Evolutionary conservation across 2,329 filamentous ascomycete genomes (phyloP).

Genomic region (Cladosporium sphaerospermum): DNA sequence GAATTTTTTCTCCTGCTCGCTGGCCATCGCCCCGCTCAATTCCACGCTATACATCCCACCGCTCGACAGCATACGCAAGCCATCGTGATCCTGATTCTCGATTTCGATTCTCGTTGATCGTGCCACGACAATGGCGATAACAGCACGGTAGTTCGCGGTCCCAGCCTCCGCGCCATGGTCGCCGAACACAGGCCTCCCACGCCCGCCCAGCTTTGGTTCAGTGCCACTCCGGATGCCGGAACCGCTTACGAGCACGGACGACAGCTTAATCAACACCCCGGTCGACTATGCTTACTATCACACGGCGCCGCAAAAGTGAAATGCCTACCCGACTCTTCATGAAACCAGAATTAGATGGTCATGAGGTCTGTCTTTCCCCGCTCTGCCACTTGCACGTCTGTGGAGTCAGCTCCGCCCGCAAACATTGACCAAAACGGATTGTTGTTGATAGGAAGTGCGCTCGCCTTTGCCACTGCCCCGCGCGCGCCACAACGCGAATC

Average conservation of each 20-base stretch:
- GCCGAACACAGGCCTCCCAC: neutral
- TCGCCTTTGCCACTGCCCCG: neutral
- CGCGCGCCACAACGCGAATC: conserved; percentile 4
- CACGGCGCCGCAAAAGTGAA: too few relatives aligned
- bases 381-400: too few relatives aligned
- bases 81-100: conserved; percentile 1
- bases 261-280: neutral
- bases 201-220: neutral
- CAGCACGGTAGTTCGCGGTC: too few relatives aligned
- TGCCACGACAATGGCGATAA: neutral
- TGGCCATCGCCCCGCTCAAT: neutral
- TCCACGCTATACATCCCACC: neutral
- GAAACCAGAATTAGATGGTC: too few relatives aligned
- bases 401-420: too few relatives aligned
- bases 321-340: too few relatives aligned
- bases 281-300: neutral
- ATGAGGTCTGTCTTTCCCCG: too few relatives aligned
- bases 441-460: too few relatives aligned
- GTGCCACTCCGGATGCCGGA: neutral
- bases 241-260: neutral
- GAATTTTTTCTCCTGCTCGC: neutral
- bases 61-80: conserved; percentile 2
- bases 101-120: neutral
- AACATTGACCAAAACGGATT: too few relatives aligned
- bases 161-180: neutral